phyloP scores from a whole-genome alignment of 352 stramenopile genomes.

The Phytophthora pistaciae region DNA sequence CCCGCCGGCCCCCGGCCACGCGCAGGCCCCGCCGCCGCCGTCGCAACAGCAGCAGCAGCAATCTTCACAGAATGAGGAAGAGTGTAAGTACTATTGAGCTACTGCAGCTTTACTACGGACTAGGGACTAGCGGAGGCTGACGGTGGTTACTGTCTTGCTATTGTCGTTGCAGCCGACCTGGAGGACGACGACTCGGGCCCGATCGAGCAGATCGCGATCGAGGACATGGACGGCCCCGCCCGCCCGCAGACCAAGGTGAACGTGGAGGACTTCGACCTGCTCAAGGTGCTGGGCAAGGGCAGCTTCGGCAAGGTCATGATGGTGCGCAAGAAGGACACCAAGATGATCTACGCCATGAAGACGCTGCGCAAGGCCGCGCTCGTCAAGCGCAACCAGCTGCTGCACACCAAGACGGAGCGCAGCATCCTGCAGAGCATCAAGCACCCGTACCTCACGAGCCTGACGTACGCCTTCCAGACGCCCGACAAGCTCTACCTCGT shows the following conservation, averaged over 20 bases:
- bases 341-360: conserved; percentile 97
- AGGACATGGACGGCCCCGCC: conserved; percentile 79
- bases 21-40: conserved; percentile 28
- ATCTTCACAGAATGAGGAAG: conserved; percentile 52
- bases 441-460: conserved; percentile 91
- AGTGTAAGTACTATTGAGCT: conserved; percentile 60
- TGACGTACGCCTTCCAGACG: conserved; percentile 92
- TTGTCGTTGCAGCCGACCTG: conserved; percentile 57
- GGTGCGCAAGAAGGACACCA: conserved; percentile 94
- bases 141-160: conserved; percentile 13
- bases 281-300: conserved; percentile 96
- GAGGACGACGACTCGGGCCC: conserved; percentile 87
- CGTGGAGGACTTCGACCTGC: conserved; percentile 93
- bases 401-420: conserved; percentile 95
- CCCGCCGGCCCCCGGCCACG: conserved; percentile 36
- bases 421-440: conserved; percentile 94
- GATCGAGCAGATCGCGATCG: conserved; percentile 82
- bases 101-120: neutral
- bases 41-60: conserved; percentile 36
- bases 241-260: conserved; percentile 84
- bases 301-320: conserved; percentile 97
- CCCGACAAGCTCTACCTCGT: conserved; percentile 95
- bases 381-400: conserved; percentile 94
- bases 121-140: conserved; percentile 1
- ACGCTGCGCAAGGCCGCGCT: conserved; percentile 94